Base-by-base conservation (phyloP, 2,329 filamentous ascomycete species). In the Metarhizium brunneum region DNA sequence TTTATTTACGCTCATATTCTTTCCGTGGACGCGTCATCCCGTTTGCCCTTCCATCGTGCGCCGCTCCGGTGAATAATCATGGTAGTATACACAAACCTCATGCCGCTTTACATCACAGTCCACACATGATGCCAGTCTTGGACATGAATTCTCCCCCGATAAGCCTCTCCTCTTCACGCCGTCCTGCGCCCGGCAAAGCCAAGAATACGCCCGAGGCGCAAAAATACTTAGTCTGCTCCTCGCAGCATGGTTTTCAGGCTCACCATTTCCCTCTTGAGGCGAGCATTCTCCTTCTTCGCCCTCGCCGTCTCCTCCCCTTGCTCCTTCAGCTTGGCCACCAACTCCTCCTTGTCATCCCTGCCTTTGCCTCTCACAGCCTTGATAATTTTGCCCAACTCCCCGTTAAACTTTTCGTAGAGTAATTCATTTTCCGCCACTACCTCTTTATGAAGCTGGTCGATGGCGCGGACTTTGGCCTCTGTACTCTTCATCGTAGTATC, bases 371-470 rank as follows among this genome's bases (percentile, higher is more conserved):
- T 84, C 50, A 94, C 78, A 45, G 86, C 88, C 68, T 84, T 87
- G 47, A 91, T 78, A 58, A 96, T 88, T 74, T 88, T 90, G 63
- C 83, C 87, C 50, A 97, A 74, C 72, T 96, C 92, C n/a, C 84
- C 82, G 65, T 96, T 96, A 76, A 96, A 96, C 58, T 86, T 86
- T 61, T 92, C 88, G 69, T 96, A 96, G 55, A 97, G 77, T 35
- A 92, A 82, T 72, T 96, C 92, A 64, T 96, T 97, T 75, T 97
- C 92, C 0, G 90, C 88, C 63, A 85, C 90, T 16, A 86, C 83
- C 66, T 96, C 90, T 61, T 90, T 88, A 73, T 95, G 95, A 53
- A 96, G 75, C 71, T 95, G 88, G 67, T 96, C 92, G 54, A 96
- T 83, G 45, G 87, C 87, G 63, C 85, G 87, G 57, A 86, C 85